These are phyloP conservation scores for Arachnopeziza araneosa DNA, from an alignment of 2,329 filamentous ascomycete species.

Conservation along the genomic window DNA sequence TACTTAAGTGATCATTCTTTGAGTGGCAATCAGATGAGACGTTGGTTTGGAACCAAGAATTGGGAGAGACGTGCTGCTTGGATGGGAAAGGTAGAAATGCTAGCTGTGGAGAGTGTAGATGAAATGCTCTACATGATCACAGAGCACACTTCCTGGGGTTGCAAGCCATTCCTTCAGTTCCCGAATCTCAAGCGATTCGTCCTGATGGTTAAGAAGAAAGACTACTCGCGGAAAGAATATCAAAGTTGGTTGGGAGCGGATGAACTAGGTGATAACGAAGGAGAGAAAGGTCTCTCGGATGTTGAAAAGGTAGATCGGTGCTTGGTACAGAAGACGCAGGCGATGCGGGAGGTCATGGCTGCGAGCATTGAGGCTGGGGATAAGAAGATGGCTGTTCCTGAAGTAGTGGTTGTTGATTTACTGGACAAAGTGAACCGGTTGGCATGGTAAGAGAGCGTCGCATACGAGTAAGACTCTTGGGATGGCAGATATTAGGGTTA, in stretches of 20 bases:
- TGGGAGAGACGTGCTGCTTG: not conserved
- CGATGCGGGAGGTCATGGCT: not conserved
- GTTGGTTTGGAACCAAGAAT: not conserved
- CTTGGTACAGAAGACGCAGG: not conserved
- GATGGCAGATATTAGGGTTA: too few species aligned
- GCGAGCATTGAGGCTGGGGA: not conserved
- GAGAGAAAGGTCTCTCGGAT: not conserved
- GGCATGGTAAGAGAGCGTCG: too few species aligned
- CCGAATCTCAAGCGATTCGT: not conserved
- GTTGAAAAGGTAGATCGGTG: not conserved
- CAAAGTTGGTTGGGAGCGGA: not conserved
- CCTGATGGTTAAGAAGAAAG: not conserved
- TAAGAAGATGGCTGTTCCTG: not conserved
- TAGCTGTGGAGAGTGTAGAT: not conserved
- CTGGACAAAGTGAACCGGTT: not conserved
- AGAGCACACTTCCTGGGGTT: not conserved
- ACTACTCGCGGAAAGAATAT: not conserved
- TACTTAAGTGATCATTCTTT: not conserved
- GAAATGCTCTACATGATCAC: not conserved
- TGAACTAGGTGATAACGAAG: not conserved
- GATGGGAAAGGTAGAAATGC: not conserved
- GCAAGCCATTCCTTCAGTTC: not conserved
- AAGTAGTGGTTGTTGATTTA: not conserved
- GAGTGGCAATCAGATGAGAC: not conserved
- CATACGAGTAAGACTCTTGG: too few species aligned